Base-by-base conservation (phyloP, 1,139 yeast genomes). In the Suhomyces wounanorum region DNA sequence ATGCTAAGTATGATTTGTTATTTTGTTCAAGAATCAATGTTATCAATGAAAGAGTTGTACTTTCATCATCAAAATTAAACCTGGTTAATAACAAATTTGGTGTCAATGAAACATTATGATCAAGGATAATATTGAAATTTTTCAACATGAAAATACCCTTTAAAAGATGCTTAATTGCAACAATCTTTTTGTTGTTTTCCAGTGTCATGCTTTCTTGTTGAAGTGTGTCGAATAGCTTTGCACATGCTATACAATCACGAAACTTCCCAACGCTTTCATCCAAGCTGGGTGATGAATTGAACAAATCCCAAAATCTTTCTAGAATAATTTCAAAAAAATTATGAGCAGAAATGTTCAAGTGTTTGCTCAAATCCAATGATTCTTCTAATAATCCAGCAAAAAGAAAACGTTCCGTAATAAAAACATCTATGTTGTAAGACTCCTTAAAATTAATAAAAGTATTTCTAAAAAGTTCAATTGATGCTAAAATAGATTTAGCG, bases 301-400 rank as follows among this genome's bases (percentile, higher is more conserved):
- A 79, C 42, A 77, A 75, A 21, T 70, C 75, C 89, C 89, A 84
- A 52, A 82, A 81, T 58, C 78, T 73, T 39, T 73, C 66, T 18
- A 60, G 40, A 1, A 70, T 54, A 14, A 70, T 54, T 5, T 62
- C 59, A 40, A 59, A 66, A 11, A 64, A 59, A 2, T 48, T 50
- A 17, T 59, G 58, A 2, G 54, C 48, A 21, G 47, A 25, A 17
- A 66, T 49, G 7, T 57, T 52, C 1, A 62, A 56, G 2, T 46
- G 40, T 30, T 55, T 48, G 56, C 60, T 65, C 52, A 56, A 57
- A 0, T 63, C 59, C 0, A 58, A 52, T 0, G 77, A 65, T 0
- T 67, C 62, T 1, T 68, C 68, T 56, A 75, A 78, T 16, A 70
- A 62, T 48, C 75, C 70, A 14, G 69, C 59, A 18, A 66, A 67